phyloP scores from a whole-genome alignment of 2,329 filamentous ascomycete genomes.

The Zymoseptoria ardabiliae region DNA sequence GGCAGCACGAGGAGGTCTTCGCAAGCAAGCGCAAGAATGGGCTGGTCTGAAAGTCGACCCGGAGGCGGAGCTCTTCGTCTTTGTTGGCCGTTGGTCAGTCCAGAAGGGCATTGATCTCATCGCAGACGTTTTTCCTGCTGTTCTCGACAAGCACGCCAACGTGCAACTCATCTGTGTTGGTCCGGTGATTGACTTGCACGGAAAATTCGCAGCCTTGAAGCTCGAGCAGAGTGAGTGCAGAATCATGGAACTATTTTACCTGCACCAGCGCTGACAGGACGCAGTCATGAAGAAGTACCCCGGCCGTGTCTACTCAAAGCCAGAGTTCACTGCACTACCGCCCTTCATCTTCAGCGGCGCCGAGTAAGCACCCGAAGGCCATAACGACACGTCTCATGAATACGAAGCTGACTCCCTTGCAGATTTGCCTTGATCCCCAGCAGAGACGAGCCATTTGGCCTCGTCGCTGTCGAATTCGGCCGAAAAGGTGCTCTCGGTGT shows the following conservation, averaged over 20 bases:
- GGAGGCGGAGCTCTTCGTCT: constrained; percentile 55
- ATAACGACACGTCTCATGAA: no score
- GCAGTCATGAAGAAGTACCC: constrained; percentile 56
- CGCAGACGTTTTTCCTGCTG: constrained; percentile 55
- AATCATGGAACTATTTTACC: neutral
- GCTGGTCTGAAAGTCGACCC: constrained; percentile 53
- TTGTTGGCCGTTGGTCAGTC: constrained; percentile 58
- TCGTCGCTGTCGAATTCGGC: constrained; percentile 60
- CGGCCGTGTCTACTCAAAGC: constrained; percentile 55
- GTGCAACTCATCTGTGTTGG: constrained; percentile 56
- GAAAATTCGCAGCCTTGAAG: constrained; percentile 58
- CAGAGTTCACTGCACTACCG: constrained; percentile 56
- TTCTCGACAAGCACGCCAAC: constrained; percentile 51
- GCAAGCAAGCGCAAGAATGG: constrained; percentile 58
- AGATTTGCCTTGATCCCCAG: constrained; percentile 56
- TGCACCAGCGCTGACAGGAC: neutral
- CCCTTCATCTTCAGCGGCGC: constrained; percentile 58
- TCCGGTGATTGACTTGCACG: constrained; percentile 58
- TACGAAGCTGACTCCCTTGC: neutral
- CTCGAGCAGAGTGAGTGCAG: constrained; percentile 25
- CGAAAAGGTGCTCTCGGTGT: constrained; percentile 58
- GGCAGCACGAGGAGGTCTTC: constrained; percentile 43
- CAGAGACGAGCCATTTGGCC: constrained; percentile 58
- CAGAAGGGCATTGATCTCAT: constrained; percentile 61
- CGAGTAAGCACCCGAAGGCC: constrained; percentile 30